Conservation (phyloP, 108 stramenopile genomes). For the Skeletonema grethae region DNA sequence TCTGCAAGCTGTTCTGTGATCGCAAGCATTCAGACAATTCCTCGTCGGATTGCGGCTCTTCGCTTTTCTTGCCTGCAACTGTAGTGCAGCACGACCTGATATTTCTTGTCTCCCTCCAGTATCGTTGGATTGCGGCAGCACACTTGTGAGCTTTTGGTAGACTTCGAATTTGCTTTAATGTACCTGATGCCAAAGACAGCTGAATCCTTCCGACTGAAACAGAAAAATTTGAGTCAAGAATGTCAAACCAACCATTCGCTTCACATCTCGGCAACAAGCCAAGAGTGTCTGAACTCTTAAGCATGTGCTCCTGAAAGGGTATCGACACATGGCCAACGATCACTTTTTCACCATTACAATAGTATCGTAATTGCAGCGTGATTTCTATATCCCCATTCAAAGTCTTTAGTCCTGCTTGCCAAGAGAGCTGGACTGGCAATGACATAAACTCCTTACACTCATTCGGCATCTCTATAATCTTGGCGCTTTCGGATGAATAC, state of each 20-base stretch:
- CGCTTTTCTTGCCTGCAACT: background rate
- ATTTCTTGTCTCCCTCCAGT: slow-evolving; percentile 15
- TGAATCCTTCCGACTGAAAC: slow-evolving; percentile 31
- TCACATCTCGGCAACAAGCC: slow-evolving; percentile 14
- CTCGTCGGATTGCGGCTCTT: background rate
- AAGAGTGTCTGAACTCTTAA: slow-evolving; percentile 5
- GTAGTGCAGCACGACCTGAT: background rate
- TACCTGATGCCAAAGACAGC: slow-evolving; percentile 24
- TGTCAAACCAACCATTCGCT: slow-evolving; percentile 22
- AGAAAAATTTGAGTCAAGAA: slow-evolving; percentile 16
- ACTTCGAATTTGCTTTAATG: slow-evolving; percentile 10
- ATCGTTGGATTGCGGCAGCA: slow-evolving; percentile 13
- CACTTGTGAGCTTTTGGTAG: background rate
- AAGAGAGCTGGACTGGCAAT: background rate
- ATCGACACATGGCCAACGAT: background rate
- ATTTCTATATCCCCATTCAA: background rate
- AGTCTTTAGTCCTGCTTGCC: slow-evolving; percentile 21
- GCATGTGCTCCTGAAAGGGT: background rate
- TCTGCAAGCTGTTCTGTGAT: background rate
- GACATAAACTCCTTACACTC: background rate
- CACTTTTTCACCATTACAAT: background rate
- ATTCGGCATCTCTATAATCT: background rate
- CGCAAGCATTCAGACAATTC: background rate
- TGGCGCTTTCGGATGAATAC: background rate
- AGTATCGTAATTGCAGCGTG: slow-evolving; percentile 11